Evolutionary conservation across 1,284 basidiomycete species (phyloP), one percentile per base, ranked within the genome.

Genomic region (Cutaneotrichosporon mucoides): DNA sequence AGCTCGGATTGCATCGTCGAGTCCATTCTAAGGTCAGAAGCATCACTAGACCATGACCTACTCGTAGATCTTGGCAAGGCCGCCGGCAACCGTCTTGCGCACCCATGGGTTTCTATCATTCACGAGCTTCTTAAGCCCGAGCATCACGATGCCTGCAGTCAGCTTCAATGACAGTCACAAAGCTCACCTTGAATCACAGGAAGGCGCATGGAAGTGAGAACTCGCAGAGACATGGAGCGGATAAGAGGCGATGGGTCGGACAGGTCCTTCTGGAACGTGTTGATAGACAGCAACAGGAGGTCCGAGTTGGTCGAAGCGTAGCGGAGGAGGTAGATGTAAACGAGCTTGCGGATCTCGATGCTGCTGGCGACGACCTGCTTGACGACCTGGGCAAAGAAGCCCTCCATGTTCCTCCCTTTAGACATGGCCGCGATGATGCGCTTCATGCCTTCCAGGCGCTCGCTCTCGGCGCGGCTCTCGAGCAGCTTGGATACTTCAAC

Each of bases 251-350:
- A 96, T 7, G 87, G 82, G 71, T 99, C 95, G 2, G 88, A 86
- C 15, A 99, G 82, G 79, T 99, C 96, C 75, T 93, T 92, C 78
- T 99, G 96, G 74, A 98, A 98, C 9, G 95, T 96, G 79, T 99
- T 99, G 82, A 99, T 96, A 6, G 93, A 95, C 33, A 99, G 83
- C 41, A 99, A 81, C 0, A 96, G 90, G 55, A 99, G 85, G 77
- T 99, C 96, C 7, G 95, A 94, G 70, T 94, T 92, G 52, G 87
- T 85, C 51, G 89, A 86, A 47, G 95, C 93, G 77, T 96, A 95
- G 63, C 92, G 87, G 43, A 98, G 81, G 62, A 99, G 87, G 79
- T 95, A 97, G 67, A 98, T 95, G 78, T 98, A 99, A 46, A 98
- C 94, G 58, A 99, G 86, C 79, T 98, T 97, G 64, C 94, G 87